Percentiles rank a stretch among this genome's conserved stretches.
Conservation (phyloP, 192 early-diverging fungal species). For the Coemansia sp. region DNA sequence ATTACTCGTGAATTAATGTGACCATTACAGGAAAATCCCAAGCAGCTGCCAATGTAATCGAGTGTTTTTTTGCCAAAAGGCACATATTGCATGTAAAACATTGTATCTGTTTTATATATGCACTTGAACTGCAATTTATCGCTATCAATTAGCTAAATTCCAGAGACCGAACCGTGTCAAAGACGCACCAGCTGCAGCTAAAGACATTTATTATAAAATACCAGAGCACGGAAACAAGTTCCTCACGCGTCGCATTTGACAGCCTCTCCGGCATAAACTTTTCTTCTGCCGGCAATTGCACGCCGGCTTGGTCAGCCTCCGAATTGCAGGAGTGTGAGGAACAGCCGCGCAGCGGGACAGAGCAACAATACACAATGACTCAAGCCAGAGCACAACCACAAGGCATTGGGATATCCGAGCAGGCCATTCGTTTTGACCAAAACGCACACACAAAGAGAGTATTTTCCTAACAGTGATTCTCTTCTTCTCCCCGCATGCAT, state of each 20-base stretch:
- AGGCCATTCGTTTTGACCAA: not conserved
- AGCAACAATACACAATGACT: not conserved
- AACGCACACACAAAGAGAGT: not conserved
- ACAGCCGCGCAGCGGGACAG: not conserved
- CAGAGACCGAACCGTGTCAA: not conserved
- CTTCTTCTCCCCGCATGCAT: constrained; percentile 1
- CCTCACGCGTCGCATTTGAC: not conserved
- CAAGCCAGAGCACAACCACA: not conserved
- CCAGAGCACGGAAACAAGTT: not conserved
- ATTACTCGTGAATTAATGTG: not conserved
- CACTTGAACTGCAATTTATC: constrained; percentile 2
- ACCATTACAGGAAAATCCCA: not conserved
- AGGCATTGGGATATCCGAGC: not conserved
- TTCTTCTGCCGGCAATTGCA: not conserved
- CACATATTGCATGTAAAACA: constrained; percentile 5
- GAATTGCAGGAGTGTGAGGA: not conserved
- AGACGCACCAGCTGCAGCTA: not conserved
- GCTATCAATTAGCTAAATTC: not conserved
- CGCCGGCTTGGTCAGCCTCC: not conserved
- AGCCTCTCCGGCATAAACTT: not conserved
- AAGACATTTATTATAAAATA: not conserved
- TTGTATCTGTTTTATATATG: constrained; percentile 10
- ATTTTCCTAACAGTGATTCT: not conserved
- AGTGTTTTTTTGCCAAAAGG: constrained; percentile 4
- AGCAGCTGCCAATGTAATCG: not conserved